Base-by-base conservation (phyloP, 768 basidiomycete species). In the Leccinum disarticulatum region DNA sequence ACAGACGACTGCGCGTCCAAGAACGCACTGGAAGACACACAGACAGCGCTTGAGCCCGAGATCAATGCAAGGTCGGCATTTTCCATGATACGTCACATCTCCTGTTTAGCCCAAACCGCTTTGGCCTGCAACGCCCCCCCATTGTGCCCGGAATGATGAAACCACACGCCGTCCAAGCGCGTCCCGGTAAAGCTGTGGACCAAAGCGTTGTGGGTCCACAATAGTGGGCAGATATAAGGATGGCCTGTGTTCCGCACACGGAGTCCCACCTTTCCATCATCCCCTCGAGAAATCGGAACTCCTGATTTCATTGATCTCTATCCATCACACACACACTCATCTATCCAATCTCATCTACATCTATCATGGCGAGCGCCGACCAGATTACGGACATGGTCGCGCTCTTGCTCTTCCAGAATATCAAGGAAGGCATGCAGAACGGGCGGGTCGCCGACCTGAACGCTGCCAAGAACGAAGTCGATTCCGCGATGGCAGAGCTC, bases 51-150 rank as follows among this genome's bases (percentile, higher is more conserved):
- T 56, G 54, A 48, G 36, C 58, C 56, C 51, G 46, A 52, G 58
- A n/a, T 65, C 60, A 67, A 67, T 65, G 66, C 66, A 68, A 68
- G 56, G 52, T 48, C 59, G 66, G 66, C 57, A 57, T 27, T 46
- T 57, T 48, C 60, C 66, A 59, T 46, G 46, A 7, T 22, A 38
- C 38, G 35, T 35, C 35, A 35, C 35, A 35, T 35, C 35, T 35
- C 35, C 14, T 35, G 35, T 13, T 35, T 35, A 14, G 13, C 31
- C 31, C 31, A 33, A 33, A 14, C 13, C 35, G 17, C 30, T 30
- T 31, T 31, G 48, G 28, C 57, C 62, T 25, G 38, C 27, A 27
- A 28, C 49, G 28, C 30, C 15, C 17, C 17, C 38, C 38, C 38
- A 17, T 41, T 41, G 38, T 41, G 17, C 38, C 38, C 38, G 38